Evolutionary conservation across 306 rosid genomes (phyloP), one percentile per base, ranked within the genome.

Genomic region (Heteromeles arbutifolia): DNA sequence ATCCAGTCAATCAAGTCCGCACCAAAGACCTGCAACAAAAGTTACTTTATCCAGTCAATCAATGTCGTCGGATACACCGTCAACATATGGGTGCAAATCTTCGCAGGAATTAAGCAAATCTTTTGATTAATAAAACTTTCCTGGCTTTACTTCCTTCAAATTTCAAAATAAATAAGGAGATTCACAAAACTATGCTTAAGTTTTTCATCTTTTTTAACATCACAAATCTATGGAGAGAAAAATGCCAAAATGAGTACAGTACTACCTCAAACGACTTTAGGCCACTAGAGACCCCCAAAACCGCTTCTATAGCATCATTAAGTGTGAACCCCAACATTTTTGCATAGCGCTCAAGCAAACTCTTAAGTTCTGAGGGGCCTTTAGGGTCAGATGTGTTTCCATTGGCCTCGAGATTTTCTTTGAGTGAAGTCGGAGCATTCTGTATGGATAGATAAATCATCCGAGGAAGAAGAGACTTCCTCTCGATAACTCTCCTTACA

Each of bases 391-490:
- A 80, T 74, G 32, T 72, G 62, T 88, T 83, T 71, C 97, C 98
- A 82, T 89, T 87, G 82, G 77, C 83, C 72, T 88, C 92, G 53
- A 85, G 79, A 74, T 83, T 90, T 62, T 92, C 98, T 88, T 85
- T 96, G 52, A 86, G 73, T 68, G 93, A 87, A 39, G 83, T 64
- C n/a, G 97, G 88, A 77, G 90, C 94, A 73, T 91, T 87, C 82
- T 79, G 96, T 74, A 88, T 85, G 64, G 99, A 89, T 32, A 32
- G 37, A 86, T 88, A 89, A 77, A 96, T 83, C 94, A 96, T 84
- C 81, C 98, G 89, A 54, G 97, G 96, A 76, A 92, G 96, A 84
- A 96, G 88, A 56, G 97, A 96, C 84, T 80, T 96, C 91, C 87
- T 89, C 87, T 90, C 96, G 54, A 96, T 82, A 80, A 18, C 84